A percentile compares a stretch with the other conserved stretches of the same genome.
Evolutionary conservation across 2,329 filamentous ascomycete genomes (phyloP).

Genomic region (Bertia moriformis): DNA sequence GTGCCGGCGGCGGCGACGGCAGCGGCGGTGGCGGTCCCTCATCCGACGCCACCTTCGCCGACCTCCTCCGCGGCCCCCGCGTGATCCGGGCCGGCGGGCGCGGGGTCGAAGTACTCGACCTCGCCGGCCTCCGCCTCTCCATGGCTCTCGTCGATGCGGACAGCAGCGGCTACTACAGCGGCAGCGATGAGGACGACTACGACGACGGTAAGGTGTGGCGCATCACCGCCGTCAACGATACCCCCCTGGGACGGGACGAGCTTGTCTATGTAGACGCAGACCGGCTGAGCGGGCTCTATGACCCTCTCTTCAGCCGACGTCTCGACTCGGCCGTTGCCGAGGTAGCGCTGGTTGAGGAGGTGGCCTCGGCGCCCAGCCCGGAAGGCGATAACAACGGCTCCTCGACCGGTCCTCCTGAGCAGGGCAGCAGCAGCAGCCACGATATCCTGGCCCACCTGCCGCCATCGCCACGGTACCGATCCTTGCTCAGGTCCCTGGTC

Average conservation of each 20-base stretch:
- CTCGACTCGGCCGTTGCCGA: conserved; percentile 62
- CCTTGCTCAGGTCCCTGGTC: conserved; percentile 29
- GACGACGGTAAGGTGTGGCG: conserved; percentile 38
- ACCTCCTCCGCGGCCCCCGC: conserved; percentile 29
- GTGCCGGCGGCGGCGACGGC: conserved; percentile 10
- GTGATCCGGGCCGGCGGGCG: conserved; percentile 27
- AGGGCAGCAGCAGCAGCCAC: conserved; percentile 7
- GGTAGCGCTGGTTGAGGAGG: conserved; percentile 45
- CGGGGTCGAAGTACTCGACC: conserved; percentile 30
- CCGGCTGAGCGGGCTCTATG: conserved; percentile 60
- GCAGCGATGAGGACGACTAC: conserved; percentile 18
- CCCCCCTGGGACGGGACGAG: conserved; percentile 75
- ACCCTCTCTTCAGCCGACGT: conserved; percentile 71
- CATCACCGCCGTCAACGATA: conserved; percentile 67
- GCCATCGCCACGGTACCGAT: conserved; percentile 15
- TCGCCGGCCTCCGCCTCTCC: conserved; percentile 46
- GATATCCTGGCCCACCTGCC: conserved; percentile 2
- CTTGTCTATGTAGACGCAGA: conserved; percentile 67
- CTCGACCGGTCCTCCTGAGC: conserved; percentile 3
- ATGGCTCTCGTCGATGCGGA: conserved; percentile 48
- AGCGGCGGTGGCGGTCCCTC: neutral
- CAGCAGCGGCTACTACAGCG: conserved; percentile 6
- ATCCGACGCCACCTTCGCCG: conserved; percentile 29
- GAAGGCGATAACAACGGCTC: conserved; percentile 5
- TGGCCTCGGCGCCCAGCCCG: too few relatives aligned